Conservation (phyloP, 768 basidiomycete genomes). For the Rhizopogon vesiculosus region DNA sequence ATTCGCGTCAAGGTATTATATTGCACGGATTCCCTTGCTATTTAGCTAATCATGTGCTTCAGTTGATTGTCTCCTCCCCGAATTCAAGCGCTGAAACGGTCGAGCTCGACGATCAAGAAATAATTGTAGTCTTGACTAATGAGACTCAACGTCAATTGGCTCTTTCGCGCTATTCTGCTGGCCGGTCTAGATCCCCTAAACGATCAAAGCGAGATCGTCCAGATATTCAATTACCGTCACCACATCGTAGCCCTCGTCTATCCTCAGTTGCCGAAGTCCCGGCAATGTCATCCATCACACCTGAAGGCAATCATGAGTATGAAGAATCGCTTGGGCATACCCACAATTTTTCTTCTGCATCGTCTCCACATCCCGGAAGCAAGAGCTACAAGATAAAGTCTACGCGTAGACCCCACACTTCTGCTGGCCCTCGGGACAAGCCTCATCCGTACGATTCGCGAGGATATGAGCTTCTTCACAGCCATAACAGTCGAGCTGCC, state of each 20-base stretch:
- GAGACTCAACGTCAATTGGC: constrained; percentile 65
- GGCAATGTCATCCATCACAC: constrained; percentile 2
- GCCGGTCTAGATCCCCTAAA: constrained; percentile 51
- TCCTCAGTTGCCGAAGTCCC: constrained; percentile 7
- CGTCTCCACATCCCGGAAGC: constrained; percentile 25
- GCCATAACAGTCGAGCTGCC: constrained; percentile 10
- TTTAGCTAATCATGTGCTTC: constrained; percentile 15
- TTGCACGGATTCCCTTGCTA: constrained; percentile 6
- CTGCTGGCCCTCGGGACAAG: constrained; percentile 65
- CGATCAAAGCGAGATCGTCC: constrained; percentile 31
- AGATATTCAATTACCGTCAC: constrained; percentile 30
- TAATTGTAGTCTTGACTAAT: constrained; percentile 65
- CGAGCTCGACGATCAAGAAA: constrained; percentile 65
- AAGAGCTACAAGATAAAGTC: constrained; percentile 24
- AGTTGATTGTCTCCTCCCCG: constrained; percentile 42
- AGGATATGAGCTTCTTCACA: constrained; percentile 9
- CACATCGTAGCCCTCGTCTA: constrained; percentile 31
- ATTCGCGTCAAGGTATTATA: constrained; percentile 63
- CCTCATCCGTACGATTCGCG: constrained; percentile 24
- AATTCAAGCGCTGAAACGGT: constrained; percentile 54
- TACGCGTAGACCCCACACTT: constrained; percentile 63
- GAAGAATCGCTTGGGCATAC: constrained; percentile 12
- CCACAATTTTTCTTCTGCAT: constrained; percentile 25
- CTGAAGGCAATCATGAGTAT: constrained; percentile 2
- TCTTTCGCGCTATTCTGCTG: constrained; percentile 45